phyloP scores from a whole-genome alignment of 495 filamentous ascomycete species.

The Podospora fimiseda region DNA sequence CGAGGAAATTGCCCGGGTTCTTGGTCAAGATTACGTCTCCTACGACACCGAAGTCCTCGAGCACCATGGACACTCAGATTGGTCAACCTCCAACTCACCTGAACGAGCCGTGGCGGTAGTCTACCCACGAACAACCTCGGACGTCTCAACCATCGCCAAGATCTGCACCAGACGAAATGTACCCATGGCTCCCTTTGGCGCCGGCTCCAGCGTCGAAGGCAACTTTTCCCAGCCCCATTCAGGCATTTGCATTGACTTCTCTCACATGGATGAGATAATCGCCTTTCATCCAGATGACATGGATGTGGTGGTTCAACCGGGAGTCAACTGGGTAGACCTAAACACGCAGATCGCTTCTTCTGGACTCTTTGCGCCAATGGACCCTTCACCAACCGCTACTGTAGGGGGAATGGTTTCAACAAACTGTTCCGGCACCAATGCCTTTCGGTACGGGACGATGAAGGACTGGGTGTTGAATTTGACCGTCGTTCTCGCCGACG shows the following conservation, averaged over 20 bases:
- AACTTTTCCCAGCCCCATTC: conserved; percentile 79
- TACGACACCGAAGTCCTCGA: conserved; percentile 72
- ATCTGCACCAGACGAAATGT: conserved; percentile 70
- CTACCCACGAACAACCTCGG: conserved; percentile 64
- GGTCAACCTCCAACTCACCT: conserved; percentile 75
- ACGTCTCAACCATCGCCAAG: conserved; percentile 71
- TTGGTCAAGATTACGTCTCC: conserved; percentile 60
- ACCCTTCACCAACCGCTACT: conserved; percentile 58
- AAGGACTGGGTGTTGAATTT: conserved; percentile 76
- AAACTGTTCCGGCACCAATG: conserved; percentile 73
- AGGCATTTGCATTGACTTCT: conserved; percentile 79
- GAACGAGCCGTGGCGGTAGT: conserved; percentile 65
- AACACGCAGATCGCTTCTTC: conserved; percentile 64
- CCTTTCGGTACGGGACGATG: conserved; percentile 76
- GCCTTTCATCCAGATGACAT: conserved; percentile 74
- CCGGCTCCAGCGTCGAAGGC: conserved; percentile 77
- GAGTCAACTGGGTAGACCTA: conserved; percentile 77
- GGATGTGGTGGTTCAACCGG: conserved; percentile 84
- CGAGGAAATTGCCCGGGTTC: conserved; percentile 47
- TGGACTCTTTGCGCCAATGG: conserved; percentile 81
- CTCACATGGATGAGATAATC: conserved; percentile 72
- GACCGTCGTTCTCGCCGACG: conserved; percentile 71
- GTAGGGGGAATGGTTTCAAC: conserved; percentile 71
- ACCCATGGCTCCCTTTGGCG: conserved; percentile 82
- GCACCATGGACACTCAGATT: conserved; percentile 77